Evolutionary conservation across 225 moss, liverwort and hornwort species (phyloP).

Genomic region (Takakia lepidozioides): DNA sequence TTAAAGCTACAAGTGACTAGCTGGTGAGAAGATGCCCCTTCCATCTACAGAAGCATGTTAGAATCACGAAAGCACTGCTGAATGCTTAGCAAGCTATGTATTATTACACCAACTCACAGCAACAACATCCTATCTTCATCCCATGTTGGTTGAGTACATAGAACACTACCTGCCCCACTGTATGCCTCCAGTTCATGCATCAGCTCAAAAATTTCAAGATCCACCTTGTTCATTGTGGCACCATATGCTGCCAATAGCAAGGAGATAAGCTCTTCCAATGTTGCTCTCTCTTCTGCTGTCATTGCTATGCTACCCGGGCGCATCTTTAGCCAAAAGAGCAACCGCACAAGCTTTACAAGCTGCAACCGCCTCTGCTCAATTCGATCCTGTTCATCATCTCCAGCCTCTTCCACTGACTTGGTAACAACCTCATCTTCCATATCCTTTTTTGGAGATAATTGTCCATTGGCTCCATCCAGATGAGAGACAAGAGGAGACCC

Average conservation of each 20-base stretch:
- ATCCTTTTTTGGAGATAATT: not conserved
- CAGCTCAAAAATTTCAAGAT: conserved; percentile 61
- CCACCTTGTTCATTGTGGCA: conserved; percentile 55
- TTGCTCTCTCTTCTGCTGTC: conserved; percentile 23
- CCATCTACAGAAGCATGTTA: too few species aligned
- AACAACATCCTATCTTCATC: too few species aligned
- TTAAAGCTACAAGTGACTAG: too few species aligned
- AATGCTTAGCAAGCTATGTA: too few species aligned
- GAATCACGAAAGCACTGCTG: too few species aligned
- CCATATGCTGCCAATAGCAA: conserved; percentile 84
- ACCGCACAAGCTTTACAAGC: conserved; percentile 69
- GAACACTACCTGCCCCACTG: conserved; percentile 70
- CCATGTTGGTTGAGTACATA: too few species aligned
- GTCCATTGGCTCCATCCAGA: not conserved
- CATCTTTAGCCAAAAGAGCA: conserved; percentile 65
- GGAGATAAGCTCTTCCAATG: conserved; percentile 61
- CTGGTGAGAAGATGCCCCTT: too few species aligned
- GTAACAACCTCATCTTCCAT: conserved; percentile 6
- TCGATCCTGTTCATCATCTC: not conserved
- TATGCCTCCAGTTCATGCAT: conserved; percentile 75
- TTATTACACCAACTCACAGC: too few species aligned
- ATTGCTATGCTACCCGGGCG: conserved; percentile 13
- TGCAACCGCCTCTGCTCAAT: conserved; percentile 37
- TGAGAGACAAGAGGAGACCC: conserved; percentile 37
- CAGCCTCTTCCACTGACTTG: not conserved